Evolutionary conservation across 495 filamentous ascomycete species (phyloP), one percentile per base, ranked within the genome.

Genomic region (Haplographium delicatum): DNA sequence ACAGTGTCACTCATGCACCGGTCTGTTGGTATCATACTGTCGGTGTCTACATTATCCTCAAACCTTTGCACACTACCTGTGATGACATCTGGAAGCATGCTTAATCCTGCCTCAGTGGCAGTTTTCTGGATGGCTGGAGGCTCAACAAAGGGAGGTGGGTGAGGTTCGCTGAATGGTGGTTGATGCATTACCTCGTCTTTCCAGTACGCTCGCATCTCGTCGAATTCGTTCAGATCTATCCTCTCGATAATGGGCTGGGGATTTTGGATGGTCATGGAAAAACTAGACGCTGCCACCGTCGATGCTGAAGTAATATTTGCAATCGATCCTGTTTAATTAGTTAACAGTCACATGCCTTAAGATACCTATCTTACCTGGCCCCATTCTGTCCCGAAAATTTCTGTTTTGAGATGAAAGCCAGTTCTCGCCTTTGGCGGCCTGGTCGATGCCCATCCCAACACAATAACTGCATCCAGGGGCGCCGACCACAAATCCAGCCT

Each of bases 331-430:
- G 38, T 20, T 5, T 5, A 19, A 5, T 41, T 19, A 23, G 38
- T 19, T 20, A 19, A 41, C 10, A 19, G 2, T 41, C 23, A 11
- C 8, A 15, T 41, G 11, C 13, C 13, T 5, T 35, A n/a, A 35
- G 33, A 35, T 44, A 10, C 10, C 26, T 19, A 16, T 8, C 5
- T 45, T 3, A 70, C 72, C 71, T 64, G 57, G 62, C 0, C 72
- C 72, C 71, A 76, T 76, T 8, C 71, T 57, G 48, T 76, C 73
- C 38, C 68, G 53, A 53, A 74, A 73, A 43, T 73, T 76, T 11
- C 71, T 55, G 31, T 74, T 73, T 46, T 74, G 72, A 11, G 65
- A 69, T 5, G 65, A 67, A 5, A 76, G 42, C 72, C 72, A 76
- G 1, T 67, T 60, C 46, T 74, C 71, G 4, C 69, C 71, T 23